phyloP scores from a whole-genome alignment of 805 yeast genomes.

The Candida adriatica region DNA sequence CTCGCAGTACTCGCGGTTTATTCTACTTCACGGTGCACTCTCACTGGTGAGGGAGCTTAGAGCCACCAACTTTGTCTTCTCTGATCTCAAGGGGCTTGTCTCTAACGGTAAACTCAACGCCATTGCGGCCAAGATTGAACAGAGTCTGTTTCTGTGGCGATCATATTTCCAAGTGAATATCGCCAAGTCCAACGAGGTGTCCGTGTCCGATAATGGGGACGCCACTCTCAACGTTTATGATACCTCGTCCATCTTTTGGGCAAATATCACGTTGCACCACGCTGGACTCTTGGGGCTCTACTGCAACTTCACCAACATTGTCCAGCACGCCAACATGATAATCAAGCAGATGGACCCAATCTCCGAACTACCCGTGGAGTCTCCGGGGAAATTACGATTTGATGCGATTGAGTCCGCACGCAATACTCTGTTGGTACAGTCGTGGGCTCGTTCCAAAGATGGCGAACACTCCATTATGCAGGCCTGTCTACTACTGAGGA shows the following conservation, averaged over 20 bases:
- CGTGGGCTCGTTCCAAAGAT: constrained; percentile 25
- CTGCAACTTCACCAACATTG: constrained; percentile 19
- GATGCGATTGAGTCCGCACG: constrained; percentile 14
- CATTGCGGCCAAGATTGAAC: constrained; percentile 25
- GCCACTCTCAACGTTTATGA: constrained; percentile 26
- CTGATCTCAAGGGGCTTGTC: constrained; percentile 19
- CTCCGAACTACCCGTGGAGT: constrained; percentile 1
- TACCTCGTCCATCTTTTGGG: constrained; percentile 30
- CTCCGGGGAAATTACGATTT: constrained; percentile 11
- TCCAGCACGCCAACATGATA: constrained; percentile 8
- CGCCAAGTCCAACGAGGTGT: constrained; percentile 15
- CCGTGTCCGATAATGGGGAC: constrained; percentile 1
- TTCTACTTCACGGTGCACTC: constrained; percentile 29
- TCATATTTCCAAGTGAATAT: constrained; percentile 28
- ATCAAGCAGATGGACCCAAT: constrained; percentile 1
- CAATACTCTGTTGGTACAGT: constrained; percentile 11
- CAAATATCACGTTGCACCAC: constrained; percentile 24
- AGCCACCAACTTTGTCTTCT: constrained; percentile 19
- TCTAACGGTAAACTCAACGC: constrained; percentile 21
- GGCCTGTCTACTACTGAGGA: constrained; percentile 25
- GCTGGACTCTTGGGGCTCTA: constrained; percentile 24
- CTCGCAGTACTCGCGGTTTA: constrained; percentile 28
- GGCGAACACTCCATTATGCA: constrained; percentile 22
- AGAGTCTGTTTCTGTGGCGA: constrained; percentile 28
- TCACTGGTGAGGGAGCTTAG: constrained; percentile 24